Evolutionary conservation across 495 filamentous ascomycete species (phyloP), one percentile per base, ranked within the genome.

Genomic region (Talaromyces ruber): DNA sequence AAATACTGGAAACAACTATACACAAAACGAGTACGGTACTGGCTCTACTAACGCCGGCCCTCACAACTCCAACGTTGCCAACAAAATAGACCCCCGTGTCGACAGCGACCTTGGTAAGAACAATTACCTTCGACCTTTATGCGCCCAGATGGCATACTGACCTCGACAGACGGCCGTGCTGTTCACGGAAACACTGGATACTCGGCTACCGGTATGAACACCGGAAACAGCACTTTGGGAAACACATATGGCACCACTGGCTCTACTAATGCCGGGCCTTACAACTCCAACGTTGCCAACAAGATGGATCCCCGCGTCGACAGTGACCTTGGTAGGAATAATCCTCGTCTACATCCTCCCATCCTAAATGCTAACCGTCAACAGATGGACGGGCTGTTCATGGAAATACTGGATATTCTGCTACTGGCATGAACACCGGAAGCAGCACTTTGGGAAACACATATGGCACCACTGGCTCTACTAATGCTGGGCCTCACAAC

Each of bases 61-160:
- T 22, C 77, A 79, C 60, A 62, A 66, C 25, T 75, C 75, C 9
- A 74, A 77, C 53, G 6, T 70, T 11, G 67, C 67, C 18, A 83
- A 82, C 61, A 78, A 79, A 64, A 43, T 76, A 21, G 82, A 84
- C 63, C 80, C 82, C 37, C 75, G 77, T 43, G 78, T 82, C 0
- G 81, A 83, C 61, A 76, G 75, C 26, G 78, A 81, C 53, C 63
- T 66, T 24, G 68, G 67, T 67, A 64, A 43, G 55, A 53, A 2
- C 8, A 14, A 12, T 21, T 9, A 3, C 21, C 8, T 0, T 1
- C 25, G 18, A 52, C 9, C 24, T 18, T 12, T 6, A 8, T 22
- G 24, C n/a, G n/a, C 12, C 47, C 47, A 3, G 18, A 22, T 21
- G 16, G 50, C 28, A 53, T 53, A 9, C 50, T 53, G 14, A 53